These are phyloP conservation scores for Colletotrichum phormii DNA, from an alignment of 2,329 filamentous ascomycete genomes.

Conservation along the genomic window DNA sequence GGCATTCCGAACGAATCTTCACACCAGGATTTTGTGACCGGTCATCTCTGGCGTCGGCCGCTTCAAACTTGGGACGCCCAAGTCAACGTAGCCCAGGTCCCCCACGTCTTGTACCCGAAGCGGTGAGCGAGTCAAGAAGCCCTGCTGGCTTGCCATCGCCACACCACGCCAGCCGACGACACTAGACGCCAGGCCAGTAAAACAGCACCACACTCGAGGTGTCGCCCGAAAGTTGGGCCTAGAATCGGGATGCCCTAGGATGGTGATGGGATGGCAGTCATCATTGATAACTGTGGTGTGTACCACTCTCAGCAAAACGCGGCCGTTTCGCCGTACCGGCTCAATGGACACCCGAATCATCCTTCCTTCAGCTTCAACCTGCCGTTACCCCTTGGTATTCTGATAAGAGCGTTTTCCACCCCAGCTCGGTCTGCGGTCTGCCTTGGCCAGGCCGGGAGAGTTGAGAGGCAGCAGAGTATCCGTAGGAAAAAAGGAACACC, in stretches of 20 bases:
- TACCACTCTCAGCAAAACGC: conserved; percentile 1
- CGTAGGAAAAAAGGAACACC: background rate
- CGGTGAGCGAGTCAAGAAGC: conserved; percentile 38
- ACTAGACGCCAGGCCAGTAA: conserved; percentile 16
- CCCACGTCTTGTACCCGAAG: conserved; percentile 26
- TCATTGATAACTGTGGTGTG: conserved; percentile 1
- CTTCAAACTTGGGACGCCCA: conserved; percentile 1
- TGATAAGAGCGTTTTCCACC: background rate
- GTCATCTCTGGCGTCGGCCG: conserved; percentile 7
- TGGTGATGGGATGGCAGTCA: conserved; percentile 17
- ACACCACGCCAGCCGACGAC: conserved; percentile 14
- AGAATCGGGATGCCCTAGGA: conserved; percentile 16
- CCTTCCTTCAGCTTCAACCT: background rate
- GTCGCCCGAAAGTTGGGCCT: conserved; percentile 7
- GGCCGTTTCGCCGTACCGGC: conserved; percentile 15
- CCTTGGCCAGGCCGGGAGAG: background rate
- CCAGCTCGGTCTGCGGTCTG: background rate
- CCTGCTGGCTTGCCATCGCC: conserved; percentile 4
- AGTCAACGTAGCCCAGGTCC: background rate
- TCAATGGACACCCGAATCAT: conserved; percentile 1
- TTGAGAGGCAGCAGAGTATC: background rate
- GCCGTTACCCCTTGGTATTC: background rate
- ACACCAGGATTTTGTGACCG: conserved; percentile 3
- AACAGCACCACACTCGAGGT: conserved; percentile 4
- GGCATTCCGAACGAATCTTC: background rate